These are phyloP conservation scores for Cladosporium sp. DNA, from an alignment of 2,329 filamentous ascomycete species.

Conservation along the genomic window DNA sequence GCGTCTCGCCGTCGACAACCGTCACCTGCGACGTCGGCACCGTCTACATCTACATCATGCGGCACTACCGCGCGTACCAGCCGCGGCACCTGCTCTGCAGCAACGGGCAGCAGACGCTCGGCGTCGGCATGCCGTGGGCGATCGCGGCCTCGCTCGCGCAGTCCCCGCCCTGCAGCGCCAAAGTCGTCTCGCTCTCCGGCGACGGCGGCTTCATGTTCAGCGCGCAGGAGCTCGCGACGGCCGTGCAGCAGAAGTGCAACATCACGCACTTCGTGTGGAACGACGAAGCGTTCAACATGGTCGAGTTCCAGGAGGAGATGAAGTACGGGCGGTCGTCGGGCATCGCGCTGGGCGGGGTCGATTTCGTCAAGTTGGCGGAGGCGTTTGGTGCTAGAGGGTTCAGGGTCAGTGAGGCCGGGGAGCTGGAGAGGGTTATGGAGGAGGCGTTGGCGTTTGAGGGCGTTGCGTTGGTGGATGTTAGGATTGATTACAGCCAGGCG, in stretches of 20 bases:
- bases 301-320: slow-evolving; percentile 46
- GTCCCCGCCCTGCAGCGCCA: slow-evolving; percentile 37
- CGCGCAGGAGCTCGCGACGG: slow-evolving; percentile 41
- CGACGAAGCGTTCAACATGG: slow-evolving; percentile 46
- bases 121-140: slow-evolving; percentile 44
- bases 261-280: slow-evolving; percentile 49
- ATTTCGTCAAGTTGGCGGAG: slow-evolving; percentile 44
- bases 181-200: slow-evolving; percentile 41
- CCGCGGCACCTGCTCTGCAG: slow-evolving; percentile 42
- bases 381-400: slow-evolving; percentile 43
- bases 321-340: slow-evolving; percentile 44
- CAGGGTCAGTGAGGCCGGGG: slow-evolving; percentile 33
- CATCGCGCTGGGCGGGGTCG: slow-evolving; percentile 41
- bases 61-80: slow-evolving; percentile 40
- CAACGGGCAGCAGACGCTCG: slow-evolving; percentile 46
- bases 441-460: slow-evolving; percentile 39
- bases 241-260: slow-evolving; percentile 42
- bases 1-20: slow-evolving; percentile 36
- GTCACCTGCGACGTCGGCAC: slow-evolving; percentile 44
- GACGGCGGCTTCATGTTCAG: slow-evolving; percentile 48
- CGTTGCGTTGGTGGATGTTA: slow-evolving; percentile 42
- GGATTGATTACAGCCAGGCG: slow-evolving; percentile 42
- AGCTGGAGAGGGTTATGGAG: slow-evolving; percentile 40
- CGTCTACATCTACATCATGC: slow-evolving; percentile 46
- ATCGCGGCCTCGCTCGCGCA: slow-evolving; percentile 42